Base-by-base conservation (phyloP, 257 asterid genomes). In the Solanum pimpinellifolium region DNA sequence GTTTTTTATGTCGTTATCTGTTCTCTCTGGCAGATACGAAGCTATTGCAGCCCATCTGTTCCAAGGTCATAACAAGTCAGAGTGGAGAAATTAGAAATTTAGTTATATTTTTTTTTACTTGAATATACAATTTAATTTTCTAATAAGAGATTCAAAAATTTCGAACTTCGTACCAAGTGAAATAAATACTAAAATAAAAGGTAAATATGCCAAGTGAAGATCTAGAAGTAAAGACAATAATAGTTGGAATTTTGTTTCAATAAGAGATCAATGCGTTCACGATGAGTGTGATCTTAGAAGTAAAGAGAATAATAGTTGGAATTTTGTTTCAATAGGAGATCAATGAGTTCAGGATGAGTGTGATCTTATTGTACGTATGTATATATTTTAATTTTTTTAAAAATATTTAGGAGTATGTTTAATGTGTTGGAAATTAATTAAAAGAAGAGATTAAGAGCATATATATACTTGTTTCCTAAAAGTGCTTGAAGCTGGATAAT, bases 11-110 rank as follows among this genome's bases (percentile, higher is more conserved):
- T 97, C 99, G 42, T 97, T 97, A 66, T 97, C 99, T 7, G 99
- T 97, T 91, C 99, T 94, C 89, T 97, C 99, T 0, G 99, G 99
- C 4, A 97, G 94, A 83, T 97, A 97, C 2, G 98, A 93, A 88
- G 99, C 99, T 66, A 97, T 96, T 16, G 99, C 99, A n/a, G 99
- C 99, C 99, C 99, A 97, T 90, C 99, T 97, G 90, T 82, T 78
- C 21, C 42, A 46, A 25, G 39, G 66, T 78, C 25, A 78, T 9
- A 27, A 33, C 41, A 46, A 25, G 42, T 29, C 23, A 69, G 23
- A 29, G 41, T 1, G 39, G 41, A 2, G 41, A 69, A 69, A 29
- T 14, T 3, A 69, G 41, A 69, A 69, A 69, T 69, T 69, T 29
- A 5, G 0, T 1, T 27, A 25, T 11, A 25, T 33, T 31, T 33